Conservation (phyloP, 768 basidiomycete species). For the Asterophora lycoperdoides region DNA sequence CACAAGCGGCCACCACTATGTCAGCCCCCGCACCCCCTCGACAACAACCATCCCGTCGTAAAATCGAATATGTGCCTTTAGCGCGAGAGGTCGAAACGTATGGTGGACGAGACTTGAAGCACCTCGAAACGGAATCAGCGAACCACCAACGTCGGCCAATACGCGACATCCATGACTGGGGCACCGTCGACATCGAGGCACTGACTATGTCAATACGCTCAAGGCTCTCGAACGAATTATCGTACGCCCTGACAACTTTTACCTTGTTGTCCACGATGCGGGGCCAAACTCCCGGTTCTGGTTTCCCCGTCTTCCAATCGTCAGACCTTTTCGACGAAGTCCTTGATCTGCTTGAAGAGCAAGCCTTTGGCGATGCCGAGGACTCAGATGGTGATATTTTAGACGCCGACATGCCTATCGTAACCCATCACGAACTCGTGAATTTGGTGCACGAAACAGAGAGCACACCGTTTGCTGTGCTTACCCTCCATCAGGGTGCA, state of each 20-base stretch:
- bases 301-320: conserved; percentile 74
- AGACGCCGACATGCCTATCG: conserved; percentile 34
- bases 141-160: conserved; percentile 51
- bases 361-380: conserved; percentile 59
- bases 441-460: conserved; percentile 55
- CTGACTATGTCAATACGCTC: conserved; percentile 91
- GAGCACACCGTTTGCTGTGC: conserved; percentile 54
- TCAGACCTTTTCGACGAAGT: conserved; percentile 81
- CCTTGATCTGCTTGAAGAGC: conserved; percentile 81
- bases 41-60: conserved; percentile 60
- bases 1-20: conserved; percentile 27
- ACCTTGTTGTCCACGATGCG: conserved; percentile 78
- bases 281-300: conserved; percentile 55
- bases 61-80: conserved; percentile 85
- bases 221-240: conserved; percentile 75
- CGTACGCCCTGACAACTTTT: conserved; percentile 87
- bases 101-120: conserved; percentile 77
- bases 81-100: conserved; percentile 69
- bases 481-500: conserved; percentile 44
- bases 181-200: conserved; percentile 85
- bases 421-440: conserved; percentile 65
- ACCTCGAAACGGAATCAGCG: conserved; percentile 57
- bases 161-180: conserved; percentile 81
- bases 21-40: conserved; percentile 34
- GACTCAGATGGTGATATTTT: conserved; percentile 22